Evolutionary conservation across 2,329 filamentous ascomycete species (phyloP).

Genomic region (Cladobotryum mycophilum): DNA sequence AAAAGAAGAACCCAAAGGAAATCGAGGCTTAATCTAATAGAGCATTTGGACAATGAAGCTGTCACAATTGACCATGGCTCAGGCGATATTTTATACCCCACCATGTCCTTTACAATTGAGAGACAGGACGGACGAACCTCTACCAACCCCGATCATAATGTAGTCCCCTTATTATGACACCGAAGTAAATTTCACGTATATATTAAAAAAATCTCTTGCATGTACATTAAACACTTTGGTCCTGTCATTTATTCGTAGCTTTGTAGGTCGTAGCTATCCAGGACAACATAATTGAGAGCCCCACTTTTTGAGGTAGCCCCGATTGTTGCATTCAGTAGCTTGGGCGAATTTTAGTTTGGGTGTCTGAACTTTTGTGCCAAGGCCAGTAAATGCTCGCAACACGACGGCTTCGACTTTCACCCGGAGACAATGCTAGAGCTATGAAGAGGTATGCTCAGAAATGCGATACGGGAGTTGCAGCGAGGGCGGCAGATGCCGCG

Average conservation of each 20-base stretch:
- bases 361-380: neutral
- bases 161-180: neutral
- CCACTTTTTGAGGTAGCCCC: constrained; percentile 13
- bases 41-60: constrained; percentile 6
- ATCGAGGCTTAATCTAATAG: constrained; percentile 18
- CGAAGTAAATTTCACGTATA: no score
- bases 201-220: no score
- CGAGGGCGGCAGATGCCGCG: constrained; percentile 22
- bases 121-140: no score
- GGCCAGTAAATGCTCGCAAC: constrained; percentile 1
- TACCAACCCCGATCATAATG: no score
- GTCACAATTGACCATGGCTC: neutral
- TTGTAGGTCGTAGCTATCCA: no score
- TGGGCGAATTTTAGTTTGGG: constrained; percentile 6
- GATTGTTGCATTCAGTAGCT: constrained; percentile 19
- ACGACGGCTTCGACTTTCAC: constrained; percentile 5
- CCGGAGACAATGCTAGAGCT: constrained; percentile 15
- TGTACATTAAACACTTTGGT: no score
- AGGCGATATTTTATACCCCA: no score
- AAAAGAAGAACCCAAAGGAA: constrained; percentile 34
- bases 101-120: no score
- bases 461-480: constrained; percentile 26
- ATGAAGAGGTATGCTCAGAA: constrained; percentile 34
- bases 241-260: no score
- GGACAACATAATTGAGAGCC: neutral